Base-by-base conservation (phyloP, 495 filamentous ascomycete genomes). In the Parathielavia appendiculata region DNA sequence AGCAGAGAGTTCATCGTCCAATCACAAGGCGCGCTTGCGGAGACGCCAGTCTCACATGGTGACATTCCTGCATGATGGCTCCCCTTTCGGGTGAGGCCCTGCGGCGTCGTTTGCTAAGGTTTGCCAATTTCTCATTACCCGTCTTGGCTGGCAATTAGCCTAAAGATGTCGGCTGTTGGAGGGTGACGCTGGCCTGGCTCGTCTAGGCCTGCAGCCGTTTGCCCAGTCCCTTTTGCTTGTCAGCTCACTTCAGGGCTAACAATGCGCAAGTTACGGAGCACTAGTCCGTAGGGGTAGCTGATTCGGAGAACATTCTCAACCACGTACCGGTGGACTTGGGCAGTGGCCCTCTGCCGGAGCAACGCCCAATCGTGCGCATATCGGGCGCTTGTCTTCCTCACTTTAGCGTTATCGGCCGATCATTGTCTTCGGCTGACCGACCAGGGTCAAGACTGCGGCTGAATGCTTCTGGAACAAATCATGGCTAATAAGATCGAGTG, bases 101-200 rank as follows among this genome's bases (percentile, higher is more conserved):
- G 40, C 22, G 39, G 23, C 19, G 40, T 40, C 41, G 22, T 48
- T 39, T 36, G 58, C 41, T n/a, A 56, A 52, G 22, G 54, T 39
- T 50, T 55, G 48, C 39, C 45, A 51, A 38, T 26, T n/a, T 16
- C 46, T 23, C 12, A 56, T 65, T 61, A 65, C 55, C 65, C 65
- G 65, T 54, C 65, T 67, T 67, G 63, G 65, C 65, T 12, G 20
- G 9, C 20, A 48, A 59, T 65, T 63, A 65, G 65, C 56, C 65
- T 65, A 60, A 65, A 65, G 14, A 36, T 9, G 12, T 32, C 51
- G 36, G 43, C 49, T 53, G 35, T 55, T 60, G 57, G 17, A 52
- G 3, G 9, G 45, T 54, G 43, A 32, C 19, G 36, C 20, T 14
- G 38, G 36, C 14, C 22, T 56, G 58, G 1, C 9, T 9, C 35